Base-by-base conservation (phyloP, 2,329 filamentous ascomycete genomes). In the Hymenoscyphus salicellus region DNA sequence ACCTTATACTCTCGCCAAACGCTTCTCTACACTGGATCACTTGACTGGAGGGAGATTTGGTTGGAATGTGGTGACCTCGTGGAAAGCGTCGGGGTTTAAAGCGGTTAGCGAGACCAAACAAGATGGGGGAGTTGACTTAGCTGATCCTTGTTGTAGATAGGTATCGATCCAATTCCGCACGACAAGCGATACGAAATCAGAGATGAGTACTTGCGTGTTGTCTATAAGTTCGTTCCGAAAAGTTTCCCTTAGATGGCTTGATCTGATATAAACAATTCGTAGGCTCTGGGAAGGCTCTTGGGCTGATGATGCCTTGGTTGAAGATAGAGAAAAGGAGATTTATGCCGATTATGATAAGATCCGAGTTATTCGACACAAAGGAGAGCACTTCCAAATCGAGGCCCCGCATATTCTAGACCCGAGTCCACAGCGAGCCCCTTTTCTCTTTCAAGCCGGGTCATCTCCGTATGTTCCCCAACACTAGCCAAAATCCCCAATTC, bases 101-200 rank as follows among this genome's bases (percentile, higher is more conserved):
- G 87, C 87, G 0, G 32, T 33, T 33, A 33, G 32, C 32, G 7
- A 33, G 32, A 33, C 7, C 11, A 10, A 33, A 33, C 8, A 8
- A 8, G 7, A 2, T 2, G 32, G 32, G 7, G 8, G 3, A 8
- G 7, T 33, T 33, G 7, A 33, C 32, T 33, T 33, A 33, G 32
- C 78, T 83, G 0, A 89, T 89, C 67, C 76, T 89, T 32, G 84
- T 86, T 0, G 80, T 81, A 63, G 77, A 79, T 0, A 77, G 84
- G 52, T 86, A 89, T 33, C 7, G 32, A 33, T 33, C 32, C 32
- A 68, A 79, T 80, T 1, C 75, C 81, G 78, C 89, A 91, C 71
- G 88, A 90, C 67, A 85, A 86, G 68, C 81, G 86, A 61, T 91
- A 90, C 68, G 81, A 78, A 8, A 81, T 84, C 32, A 87, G 82